A percentile compares a stretch with the other conserved stretches of the same genome.
Conservation (phyloP, 805 yeast genomes). For the Saturnispora sanitii region DNA sequence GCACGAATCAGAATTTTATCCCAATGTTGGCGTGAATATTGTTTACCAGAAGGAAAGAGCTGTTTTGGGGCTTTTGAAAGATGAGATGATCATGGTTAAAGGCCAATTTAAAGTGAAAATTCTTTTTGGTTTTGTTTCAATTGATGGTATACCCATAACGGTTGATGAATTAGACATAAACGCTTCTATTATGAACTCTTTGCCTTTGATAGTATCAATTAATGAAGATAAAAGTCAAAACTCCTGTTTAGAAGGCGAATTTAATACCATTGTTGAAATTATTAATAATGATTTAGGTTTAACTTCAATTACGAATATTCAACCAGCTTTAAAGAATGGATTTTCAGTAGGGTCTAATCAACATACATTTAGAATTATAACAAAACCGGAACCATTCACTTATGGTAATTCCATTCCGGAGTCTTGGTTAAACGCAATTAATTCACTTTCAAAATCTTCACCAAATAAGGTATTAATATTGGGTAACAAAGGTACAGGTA, state of each 20-base stretch:
- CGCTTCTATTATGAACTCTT: slow-evolving; percentile 27
- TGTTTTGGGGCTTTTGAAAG: slow-evolving; percentile 30
- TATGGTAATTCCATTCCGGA: slow-evolving; percentile 22
- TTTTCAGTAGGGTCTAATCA: slow-evolving; percentile 19
- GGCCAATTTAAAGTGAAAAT: slow-evolving; percentile 39
- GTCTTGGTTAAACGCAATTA: slow-evolving; percentile 19
- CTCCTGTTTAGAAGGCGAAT: slow-evolving; percentile 17
- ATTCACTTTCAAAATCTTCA: slow-evolving; percentile 9
- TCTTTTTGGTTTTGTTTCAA: slow-evolving; percentile 36
- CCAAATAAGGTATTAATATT: slow-evolving; percentile 32
- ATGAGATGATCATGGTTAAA: slow-evolving; percentile 31
- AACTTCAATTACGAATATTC: slow-evolving; percentile 32
- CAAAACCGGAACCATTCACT: slow-evolving; percentile 21
- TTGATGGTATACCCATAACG: slow-evolving; percentile 31
- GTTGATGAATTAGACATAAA: slow-evolving; percentile 16
- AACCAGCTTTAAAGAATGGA: slow-evolving; percentile 37
- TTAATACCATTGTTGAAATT: slow-evolving; percentile 34
- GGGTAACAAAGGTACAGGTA: slow-evolving; percentile 74
- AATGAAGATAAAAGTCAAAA: slow-evolving; percentile 12
- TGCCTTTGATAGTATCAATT: slow-evolving; percentile 33
- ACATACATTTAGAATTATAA: slow-evolving; percentile 30
- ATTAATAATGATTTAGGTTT: slow-evolving; percentile 33
- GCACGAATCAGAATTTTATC: slow-evolving; percentile 4
- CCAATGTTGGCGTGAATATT: slow-evolving; percentile 1
- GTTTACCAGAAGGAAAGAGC: not conserved